Conservation (phyloP, 768 basidiomycete genomes). For the Panellus pusillus region DNA sequence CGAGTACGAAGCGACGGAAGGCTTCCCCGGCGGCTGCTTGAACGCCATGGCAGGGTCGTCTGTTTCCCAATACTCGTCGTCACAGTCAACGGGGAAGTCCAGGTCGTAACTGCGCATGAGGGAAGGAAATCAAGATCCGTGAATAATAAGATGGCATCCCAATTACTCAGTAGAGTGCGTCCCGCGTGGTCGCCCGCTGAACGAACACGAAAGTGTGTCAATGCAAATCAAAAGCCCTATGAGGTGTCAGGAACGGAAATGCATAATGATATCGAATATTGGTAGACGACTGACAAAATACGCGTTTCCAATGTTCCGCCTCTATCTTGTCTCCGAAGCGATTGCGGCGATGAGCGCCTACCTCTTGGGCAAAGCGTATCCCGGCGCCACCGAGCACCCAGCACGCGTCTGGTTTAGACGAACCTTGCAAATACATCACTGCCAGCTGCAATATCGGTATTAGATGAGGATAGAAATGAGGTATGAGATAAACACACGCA, state of each 20-base stretch:
- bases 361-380: constrained; percentile 58
- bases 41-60: constrained; percentile 49
- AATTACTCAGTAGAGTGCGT: too few species aligned
- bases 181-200: constrained; percentile 55
- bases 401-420: constrained; percentile 44
- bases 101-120: constrained; percentile 45
- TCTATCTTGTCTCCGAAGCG: constrained; percentile 29
- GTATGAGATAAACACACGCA: constrained; percentile 31
- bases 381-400: constrained; percentile 58
- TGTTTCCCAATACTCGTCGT: constrained; percentile 46
- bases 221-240: constrained; percentile 23
- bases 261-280: not conserved
- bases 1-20: constrained; percentile 52
- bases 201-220: constrained; percentile 29
- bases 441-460: constrained; percentile 32
- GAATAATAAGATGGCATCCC: not conserved
- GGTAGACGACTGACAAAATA: constrained; percentile 38
- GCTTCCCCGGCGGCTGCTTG: constrained; percentile 61
- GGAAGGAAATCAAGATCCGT: not conserved
- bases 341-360: constrained; percentile 51
- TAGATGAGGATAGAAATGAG: not conserved
- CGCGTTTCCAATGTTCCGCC: constrained; percentile 58
- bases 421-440: constrained; percentile 43
- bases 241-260: not conserved
- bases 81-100: constrained; percentile 61